Evolutionary conservation across 1,284 basidiomycete genomes (phyloP).

Genomic region (Tilletia horrida): DNA sequence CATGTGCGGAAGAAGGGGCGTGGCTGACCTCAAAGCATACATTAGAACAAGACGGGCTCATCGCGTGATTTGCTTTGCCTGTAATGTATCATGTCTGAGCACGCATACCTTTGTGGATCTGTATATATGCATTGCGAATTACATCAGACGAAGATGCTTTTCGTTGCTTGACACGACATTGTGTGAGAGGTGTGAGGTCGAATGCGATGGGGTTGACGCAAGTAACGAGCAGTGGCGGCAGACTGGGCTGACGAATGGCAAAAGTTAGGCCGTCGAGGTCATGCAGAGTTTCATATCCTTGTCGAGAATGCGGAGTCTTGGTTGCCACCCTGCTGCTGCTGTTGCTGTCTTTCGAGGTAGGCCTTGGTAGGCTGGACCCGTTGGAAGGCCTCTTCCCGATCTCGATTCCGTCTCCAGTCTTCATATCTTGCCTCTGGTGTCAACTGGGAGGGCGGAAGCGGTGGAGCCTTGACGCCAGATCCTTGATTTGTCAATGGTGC

Average conservation of each 20-base stretch:
- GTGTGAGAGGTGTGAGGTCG: no score
- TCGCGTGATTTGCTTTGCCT: no score
- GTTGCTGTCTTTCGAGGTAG: not conserved
- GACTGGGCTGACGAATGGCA: not conserved
- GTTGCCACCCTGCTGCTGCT: not conserved
- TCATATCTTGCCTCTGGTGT: constrained; percentile 5
- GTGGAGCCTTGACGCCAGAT: not conserved
- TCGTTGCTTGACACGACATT: no score
- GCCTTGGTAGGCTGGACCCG: constrained; percentile 5
- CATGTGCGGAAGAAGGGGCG: constrained; percentile 7
- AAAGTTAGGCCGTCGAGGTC: not conserved
- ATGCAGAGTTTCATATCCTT: not conserved
- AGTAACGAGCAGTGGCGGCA: no score
- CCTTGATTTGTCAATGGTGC: not conserved
- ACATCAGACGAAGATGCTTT: no score
- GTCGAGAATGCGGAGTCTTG: not conserved
- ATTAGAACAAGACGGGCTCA: no score
- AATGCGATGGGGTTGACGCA: no score
- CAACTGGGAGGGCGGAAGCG: not conserved
- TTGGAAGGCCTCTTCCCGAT: constrained; percentile 6
- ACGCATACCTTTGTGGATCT: no score
- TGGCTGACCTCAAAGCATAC: not conserved
- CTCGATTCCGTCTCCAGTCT: constrained; percentile 5
- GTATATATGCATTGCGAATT: no score
- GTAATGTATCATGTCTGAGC: no score